A percentile compares a stretch with the other conserved stretches of the same genome.
Conservation (phyloP, 371 early-diverging fungal genomes). For the Apophysomyces variabilis region DNA sequence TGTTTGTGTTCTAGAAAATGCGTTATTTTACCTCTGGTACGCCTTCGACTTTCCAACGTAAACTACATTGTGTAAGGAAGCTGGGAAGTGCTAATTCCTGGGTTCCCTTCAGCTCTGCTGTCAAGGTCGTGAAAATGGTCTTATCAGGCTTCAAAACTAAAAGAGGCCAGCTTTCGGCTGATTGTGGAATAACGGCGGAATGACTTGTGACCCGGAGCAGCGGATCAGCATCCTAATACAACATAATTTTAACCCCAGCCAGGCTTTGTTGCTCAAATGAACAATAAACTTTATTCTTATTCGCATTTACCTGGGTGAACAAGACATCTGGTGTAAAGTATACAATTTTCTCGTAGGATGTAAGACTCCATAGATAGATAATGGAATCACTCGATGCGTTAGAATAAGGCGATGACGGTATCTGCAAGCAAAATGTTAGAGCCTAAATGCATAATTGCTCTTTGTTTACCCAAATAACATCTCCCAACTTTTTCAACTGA, state of each 20-base stretch:
- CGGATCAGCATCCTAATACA: neutral
- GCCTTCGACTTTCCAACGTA: neutral
- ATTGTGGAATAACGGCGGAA: neutral
- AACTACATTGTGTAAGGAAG: neutral
- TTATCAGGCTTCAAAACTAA: neutral
- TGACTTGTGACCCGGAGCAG: neutral
- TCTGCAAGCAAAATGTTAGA: neutral
- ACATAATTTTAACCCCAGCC: neutral
- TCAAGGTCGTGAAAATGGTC: neutral
- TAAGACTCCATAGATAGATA: slow-evolving; percentile 1
- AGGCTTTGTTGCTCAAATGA: neutral
- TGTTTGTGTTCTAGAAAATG: neutral
- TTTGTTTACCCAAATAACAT: neutral
- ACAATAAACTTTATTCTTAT: neutral
- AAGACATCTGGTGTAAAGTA: neutral
- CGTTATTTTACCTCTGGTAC: neutral
- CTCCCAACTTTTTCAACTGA: neutral
- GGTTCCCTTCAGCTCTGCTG: neutral
- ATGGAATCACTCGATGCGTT: neutral
- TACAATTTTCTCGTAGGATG: neutral
- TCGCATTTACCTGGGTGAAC: neutral
- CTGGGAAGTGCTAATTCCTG: neutral
- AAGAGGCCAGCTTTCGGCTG: neutral
- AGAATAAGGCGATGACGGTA: neutral
- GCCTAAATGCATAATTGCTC: neutral